phyloP scores from a whole-genome alignment of 2,329 filamentous ascomycete genomes.

The Paraphaeosphaeria sporulosa region DNA sequence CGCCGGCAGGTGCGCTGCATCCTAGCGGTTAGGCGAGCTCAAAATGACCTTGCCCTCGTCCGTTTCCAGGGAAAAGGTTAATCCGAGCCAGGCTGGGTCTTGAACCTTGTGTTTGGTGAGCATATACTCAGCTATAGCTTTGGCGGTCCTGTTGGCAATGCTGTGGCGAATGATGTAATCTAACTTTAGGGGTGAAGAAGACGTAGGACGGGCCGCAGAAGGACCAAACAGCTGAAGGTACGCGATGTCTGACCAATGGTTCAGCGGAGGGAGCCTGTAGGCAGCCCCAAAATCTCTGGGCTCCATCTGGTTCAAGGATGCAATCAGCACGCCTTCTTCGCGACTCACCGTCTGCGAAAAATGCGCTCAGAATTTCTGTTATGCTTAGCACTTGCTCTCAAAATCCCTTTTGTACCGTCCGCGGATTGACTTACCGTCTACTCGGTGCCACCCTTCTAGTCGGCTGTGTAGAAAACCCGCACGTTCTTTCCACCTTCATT shows the following conservation, averaged over 20 bases:
- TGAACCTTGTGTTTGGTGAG: not conserved
- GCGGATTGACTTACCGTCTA: not conserved
- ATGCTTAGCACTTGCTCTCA: not conserved
- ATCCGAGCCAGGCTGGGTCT: conserved; percentile 6
- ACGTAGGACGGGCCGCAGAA: not conserved
- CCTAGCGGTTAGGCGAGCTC: conserved; percentile 16
- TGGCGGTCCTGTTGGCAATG: not conserved
- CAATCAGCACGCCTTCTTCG: conserved; percentile 15
- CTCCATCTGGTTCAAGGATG: not conserved
- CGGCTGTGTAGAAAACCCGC: conserved; percentile 4
- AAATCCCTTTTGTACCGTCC: too few species aligned
- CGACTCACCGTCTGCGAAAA: conserved; percentile 11
- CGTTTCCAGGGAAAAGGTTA: conserved; percentile 11
- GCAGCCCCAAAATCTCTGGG: not conserved
- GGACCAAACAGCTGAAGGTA: conserved; percentile 17
- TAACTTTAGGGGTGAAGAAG: not conserved
- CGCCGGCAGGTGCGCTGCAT: conserved; percentile 13
- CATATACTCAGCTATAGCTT: not conserved
- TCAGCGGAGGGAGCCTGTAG: conserved; percentile 3
- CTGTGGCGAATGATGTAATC: not conserved
- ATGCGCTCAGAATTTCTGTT: conserved; percentile 3
- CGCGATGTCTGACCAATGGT: conserved; percentile 24
- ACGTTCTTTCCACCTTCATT: conserved; percentile 3
- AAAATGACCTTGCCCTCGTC: conserved; percentile 24
- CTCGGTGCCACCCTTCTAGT: not conserved